Percentiles rank a stretch among this genome's conserved stretches.
Evolutionary conservation across 2,329 filamentous ascomycete species (phyloP).

Genomic region (Blastomyces emzantsi): DNA sequence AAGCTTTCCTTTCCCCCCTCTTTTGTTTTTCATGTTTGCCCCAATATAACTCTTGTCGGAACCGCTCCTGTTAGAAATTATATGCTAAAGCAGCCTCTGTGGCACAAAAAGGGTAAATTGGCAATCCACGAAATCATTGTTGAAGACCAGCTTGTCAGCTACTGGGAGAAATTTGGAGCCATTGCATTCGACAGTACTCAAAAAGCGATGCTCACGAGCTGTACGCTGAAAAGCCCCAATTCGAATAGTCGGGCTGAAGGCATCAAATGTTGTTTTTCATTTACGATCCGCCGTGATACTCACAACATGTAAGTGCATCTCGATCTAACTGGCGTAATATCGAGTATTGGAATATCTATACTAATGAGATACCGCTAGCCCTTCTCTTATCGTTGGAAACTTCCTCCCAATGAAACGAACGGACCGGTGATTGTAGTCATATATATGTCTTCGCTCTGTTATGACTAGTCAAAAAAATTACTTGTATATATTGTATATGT

Average conservation of each 20-base stretch:
- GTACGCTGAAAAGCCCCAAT: constrained; percentile 75
- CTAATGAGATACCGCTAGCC: constrained; percentile 48
- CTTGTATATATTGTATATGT: constrained; percentile 10
- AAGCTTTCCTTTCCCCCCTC: constrained; percentile 33
- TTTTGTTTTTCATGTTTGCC: constrained; percentile 7
- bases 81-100: constrained; percentile 1
- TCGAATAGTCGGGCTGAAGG: constrained; percentile 59
- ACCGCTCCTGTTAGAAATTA: constrained; percentile 6
- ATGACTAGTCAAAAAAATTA: constrained; percentile 1
- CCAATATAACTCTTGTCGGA: neutral
- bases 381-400: constrained; percentile 90
- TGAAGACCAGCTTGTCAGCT: constrained; percentile 88
- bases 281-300: constrained; percentile 88
- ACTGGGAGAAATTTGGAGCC: constrained; percentile 98
- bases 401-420: constrained; percentile 77
- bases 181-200: constrained; percentile 93
- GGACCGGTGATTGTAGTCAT: constrained; percentile 26
- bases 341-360: neutral
- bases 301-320: constrained; percentile 73
- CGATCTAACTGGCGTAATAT: neutral
- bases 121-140: constrained; percentile 92
- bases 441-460: neutral
- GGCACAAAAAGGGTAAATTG: constrained; percentile 63
- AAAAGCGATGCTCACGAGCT: constrained; percentile 91
- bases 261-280: constrained; percentile 93